A percentile compares a stretch with the other conserved stretches of the same genome.
These are phyloP conservation scores for Phtheirospermum japonicum DNA, from an alignment of 257 asterid genomes.

Conservation along the genomic window DNA sequence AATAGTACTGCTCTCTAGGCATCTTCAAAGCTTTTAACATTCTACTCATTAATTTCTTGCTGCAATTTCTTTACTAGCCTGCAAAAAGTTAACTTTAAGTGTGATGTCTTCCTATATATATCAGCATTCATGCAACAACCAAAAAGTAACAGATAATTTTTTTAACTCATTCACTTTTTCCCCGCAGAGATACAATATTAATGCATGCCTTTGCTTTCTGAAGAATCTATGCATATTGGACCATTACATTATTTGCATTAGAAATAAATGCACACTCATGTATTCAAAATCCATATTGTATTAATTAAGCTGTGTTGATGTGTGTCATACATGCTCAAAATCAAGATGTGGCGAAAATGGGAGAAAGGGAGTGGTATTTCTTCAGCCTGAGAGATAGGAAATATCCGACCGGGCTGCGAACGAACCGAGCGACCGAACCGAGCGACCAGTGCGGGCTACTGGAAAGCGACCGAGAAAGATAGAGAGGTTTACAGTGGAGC, in stretches of 20 bases:
- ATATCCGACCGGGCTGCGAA: slow-evolving; percentile 78
- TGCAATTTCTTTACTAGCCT: not conserved
- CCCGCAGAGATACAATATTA: too few species aligned
- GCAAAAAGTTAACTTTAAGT: not conserved
- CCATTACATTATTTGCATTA: too few species aligned
- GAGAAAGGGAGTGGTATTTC: slow-evolving; percentile 88
- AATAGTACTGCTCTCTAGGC: not conserved
- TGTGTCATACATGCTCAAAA: too few species aligned
- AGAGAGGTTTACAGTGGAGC: slow-evolving; percentile 49
- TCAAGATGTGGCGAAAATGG: slow-evolving; percentile 58
- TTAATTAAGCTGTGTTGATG: not conserved
- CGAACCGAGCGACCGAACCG: slow-evolving; percentile 87
- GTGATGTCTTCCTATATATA: not conserved
- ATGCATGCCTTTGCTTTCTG: too few species aligned
- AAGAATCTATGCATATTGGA: too few species aligned
- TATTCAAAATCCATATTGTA: not conserved
- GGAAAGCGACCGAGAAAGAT: slow-evolving; percentile 90
- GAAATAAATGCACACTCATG: too few species aligned
- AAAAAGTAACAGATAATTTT: not conserved
- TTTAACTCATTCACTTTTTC: slow-evolving; percentile 15
- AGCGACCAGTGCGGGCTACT: slow-evolving; percentile 79
- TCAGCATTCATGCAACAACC: not conserved
- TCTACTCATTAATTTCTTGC: too few species aligned
- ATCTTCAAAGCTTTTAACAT: too few species aligned
- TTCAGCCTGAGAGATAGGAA: slow-evolving; percentile 74